Evolutionary conservation across 1,139 yeast genomes (phyloP).

Genomic region (Nadsonia starkeyi-henricii): DNA sequence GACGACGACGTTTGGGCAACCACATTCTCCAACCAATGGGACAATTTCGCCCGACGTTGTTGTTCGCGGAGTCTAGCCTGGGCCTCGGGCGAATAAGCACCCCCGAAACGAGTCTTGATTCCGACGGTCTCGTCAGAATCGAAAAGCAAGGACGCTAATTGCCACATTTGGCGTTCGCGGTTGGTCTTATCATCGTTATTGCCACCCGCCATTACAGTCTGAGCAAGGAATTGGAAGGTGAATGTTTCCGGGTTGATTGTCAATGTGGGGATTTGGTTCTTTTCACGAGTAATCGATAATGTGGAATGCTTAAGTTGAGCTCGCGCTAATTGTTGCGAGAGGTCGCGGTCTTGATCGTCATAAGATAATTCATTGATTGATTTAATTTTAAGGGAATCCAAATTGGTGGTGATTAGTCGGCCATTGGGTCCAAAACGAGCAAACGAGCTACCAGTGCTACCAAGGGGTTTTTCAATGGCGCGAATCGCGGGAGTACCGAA

Average conservation of each 20-base stretch:
- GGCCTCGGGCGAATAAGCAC: conserved; percentile 6
- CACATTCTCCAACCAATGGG: conserved; percentile 32
- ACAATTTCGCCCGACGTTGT: conserved; percentile 33
- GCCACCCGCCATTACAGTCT: conserved; percentile 3
- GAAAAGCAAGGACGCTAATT: conserved; percentile 43
- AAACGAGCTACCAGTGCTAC: too few relatives aligned
- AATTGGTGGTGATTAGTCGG: too few relatives aligned
- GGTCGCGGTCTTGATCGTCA: too few relatives aligned
- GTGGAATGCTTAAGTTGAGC: too few relatives aligned
- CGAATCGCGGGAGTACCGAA: not conserved
- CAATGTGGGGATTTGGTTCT: conserved; percentile 12
- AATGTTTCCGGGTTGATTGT: conserved; percentile 10
- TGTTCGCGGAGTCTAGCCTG: conserved; percentile 25
- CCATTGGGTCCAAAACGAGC: too few relatives aligned
- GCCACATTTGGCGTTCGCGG: conserved; percentile 26
- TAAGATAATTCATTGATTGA: too few relatives aligned
- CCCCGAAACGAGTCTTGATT: too few relatives aligned
- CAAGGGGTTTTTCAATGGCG: too few relatives aligned
- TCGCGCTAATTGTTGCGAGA: too few relatives aligned
- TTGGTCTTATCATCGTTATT: not conserved
- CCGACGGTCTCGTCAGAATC: conserved; percentile 28
- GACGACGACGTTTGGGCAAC: not conserved
- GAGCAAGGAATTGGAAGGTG: conserved; percentile 10
- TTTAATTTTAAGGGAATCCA: too few relatives aligned
- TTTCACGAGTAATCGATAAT: conserved; percentile 5